These are phyloP conservation scores for Myxozyma nipponensis DNA, from an alignment of 805 yeast genomes.

Conservation along the genomic window DNA sequence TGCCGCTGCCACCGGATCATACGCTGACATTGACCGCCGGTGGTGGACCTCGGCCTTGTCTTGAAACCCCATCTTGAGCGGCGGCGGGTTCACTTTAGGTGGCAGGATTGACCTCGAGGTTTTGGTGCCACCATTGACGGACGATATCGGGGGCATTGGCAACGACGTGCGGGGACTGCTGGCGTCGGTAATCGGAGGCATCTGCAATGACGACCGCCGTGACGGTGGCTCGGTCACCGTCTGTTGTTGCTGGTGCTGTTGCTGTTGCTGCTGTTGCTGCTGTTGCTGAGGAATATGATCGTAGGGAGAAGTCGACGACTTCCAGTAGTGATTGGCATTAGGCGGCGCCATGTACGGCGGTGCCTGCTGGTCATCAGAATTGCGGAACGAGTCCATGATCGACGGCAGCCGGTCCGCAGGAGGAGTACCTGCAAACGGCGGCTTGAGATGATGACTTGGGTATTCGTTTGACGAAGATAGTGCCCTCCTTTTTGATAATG, in stretches of 20 bases:
- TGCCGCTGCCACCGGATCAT: neutral
- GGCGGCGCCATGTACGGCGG: conserved; percentile 22
- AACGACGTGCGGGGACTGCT: conserved; percentile 1
- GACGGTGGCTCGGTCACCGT: neutral
- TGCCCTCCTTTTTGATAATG: conserved; percentile 24
- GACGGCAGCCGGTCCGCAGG: conserved; percentile 29
- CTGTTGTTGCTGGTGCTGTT: conserved; percentile 1
- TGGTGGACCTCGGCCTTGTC: neutral
- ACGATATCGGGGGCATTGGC: neutral
- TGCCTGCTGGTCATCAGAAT: neutral
- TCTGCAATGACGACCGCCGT: neutral
- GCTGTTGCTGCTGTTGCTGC: conserved; percentile 3
- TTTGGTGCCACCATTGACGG: neutral
- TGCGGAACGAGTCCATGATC: conserved; percentile 5
- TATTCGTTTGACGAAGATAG: conserved; percentile 22
- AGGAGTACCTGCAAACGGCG: neutral
- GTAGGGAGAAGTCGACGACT: conserved; percentile 12
- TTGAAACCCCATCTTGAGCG: neutral
- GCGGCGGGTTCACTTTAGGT: neutral
- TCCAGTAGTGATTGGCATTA: conserved; percentile 22
- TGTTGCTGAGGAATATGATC: neutral
- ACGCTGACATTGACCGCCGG: neutral
- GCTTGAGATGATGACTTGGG: neutral
- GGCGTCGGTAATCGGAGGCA: neutral
- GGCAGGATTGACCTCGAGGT: neutral